Evolutionary conservation across 2,329 filamentous ascomycete species (phyloP).

Genomic region (Lasiodiplodia sp.): DNA sequence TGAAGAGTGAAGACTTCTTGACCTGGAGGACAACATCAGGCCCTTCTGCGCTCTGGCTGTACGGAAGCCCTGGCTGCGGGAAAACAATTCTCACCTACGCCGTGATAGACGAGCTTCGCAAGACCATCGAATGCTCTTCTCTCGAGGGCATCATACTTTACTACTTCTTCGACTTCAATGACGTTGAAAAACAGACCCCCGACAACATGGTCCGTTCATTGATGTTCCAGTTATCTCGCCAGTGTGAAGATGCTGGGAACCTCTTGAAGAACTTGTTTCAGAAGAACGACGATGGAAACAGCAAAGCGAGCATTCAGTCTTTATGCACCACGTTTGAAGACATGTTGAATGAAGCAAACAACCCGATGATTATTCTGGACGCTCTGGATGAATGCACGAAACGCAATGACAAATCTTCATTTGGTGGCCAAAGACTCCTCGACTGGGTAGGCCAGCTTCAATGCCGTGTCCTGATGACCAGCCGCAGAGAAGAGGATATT

Average conservation of each 20-base stretch:
- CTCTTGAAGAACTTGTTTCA: constrained; percentile 11
- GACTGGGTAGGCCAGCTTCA: too few species aligned
- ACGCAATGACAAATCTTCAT: not conserved
- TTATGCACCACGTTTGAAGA: constrained; percentile 36
- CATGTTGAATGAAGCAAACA: constrained; percentile 37
- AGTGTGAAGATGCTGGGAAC: not conserved
- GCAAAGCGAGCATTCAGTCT: constrained; percentile 36
- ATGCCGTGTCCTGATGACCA: not conserved
- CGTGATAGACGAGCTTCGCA: not conserved
- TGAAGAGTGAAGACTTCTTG: not conserved
- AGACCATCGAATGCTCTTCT: not conserved
- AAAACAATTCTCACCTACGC: not conserved
- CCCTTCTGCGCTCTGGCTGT: not conserved
- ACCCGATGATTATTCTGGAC: constrained; percentile 37
- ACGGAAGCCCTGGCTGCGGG: not conserved
- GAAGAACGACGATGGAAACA: constrained; percentile 32
- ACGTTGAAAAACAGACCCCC: constrained; percentile 43
- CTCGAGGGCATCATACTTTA: constrained; percentile 31
- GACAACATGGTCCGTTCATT: constrained; percentile 50
- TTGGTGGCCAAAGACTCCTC: not conserved
- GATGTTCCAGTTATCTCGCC: constrained; percentile 43
- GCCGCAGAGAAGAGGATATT: not conserved
- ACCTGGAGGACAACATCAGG: not conserved
- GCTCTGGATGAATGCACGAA: constrained; percentile 41
- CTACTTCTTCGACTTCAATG: constrained; percentile 46